These are phyloP conservation scores for Lipomyces chichibuensis DNA, from an alignment of 805 yeast species.

Conservation along the genomic window DNA sequence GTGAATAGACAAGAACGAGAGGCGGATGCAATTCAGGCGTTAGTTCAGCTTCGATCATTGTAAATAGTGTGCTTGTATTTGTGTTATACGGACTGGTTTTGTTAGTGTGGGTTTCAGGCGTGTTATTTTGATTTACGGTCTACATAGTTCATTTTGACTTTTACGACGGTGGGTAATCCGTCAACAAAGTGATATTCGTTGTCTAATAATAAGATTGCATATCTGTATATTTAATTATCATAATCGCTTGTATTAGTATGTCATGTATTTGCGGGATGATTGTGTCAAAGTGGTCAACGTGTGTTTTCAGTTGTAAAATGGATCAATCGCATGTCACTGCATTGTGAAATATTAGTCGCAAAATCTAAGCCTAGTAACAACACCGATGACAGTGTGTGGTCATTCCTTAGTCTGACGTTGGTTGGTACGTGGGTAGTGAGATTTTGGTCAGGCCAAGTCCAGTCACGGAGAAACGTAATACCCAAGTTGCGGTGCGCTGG, in stretches of 20 bases:
- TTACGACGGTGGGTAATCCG: neutral
- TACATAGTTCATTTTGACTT: neutral
- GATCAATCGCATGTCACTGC: neutral
- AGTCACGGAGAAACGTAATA: neutral
- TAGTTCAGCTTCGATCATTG: conserved; percentile 37
- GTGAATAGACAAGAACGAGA: conserved; percentile 24
- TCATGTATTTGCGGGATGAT: neutral
- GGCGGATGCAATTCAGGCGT: conserved; percentile 36
- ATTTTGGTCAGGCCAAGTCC: neutral
- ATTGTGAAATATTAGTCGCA: neutral
- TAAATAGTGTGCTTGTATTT: conserved; percentile 18
- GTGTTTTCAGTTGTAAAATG: neutral
- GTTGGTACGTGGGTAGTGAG: neutral
- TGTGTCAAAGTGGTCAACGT: neutral
- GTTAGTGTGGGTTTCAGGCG: neutral
- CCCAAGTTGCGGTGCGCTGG: neutral
- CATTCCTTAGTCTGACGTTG: neutral
- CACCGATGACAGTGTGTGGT: neutral
- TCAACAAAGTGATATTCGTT: neutral
- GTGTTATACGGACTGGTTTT: neutral
- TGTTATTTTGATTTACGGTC: neutral
- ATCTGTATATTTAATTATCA: neutral
- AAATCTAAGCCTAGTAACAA: neutral
- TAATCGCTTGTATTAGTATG: neutral
- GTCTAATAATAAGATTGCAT: neutral